Conservation (phyloP, 805 yeast species). For the Candida ficus region DNA sequence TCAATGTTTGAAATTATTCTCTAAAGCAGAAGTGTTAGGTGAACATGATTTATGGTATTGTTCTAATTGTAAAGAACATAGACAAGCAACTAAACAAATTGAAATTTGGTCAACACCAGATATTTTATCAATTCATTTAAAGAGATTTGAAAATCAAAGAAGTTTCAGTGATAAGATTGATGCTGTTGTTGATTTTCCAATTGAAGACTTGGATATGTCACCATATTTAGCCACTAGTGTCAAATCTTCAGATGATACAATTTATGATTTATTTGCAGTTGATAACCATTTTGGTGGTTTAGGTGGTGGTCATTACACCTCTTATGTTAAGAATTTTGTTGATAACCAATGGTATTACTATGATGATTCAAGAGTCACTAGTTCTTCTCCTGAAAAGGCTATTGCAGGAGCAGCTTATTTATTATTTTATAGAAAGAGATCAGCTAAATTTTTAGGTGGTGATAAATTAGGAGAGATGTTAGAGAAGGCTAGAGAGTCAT, state of each 20-base stretch:
- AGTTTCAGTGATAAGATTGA: slow-evolving; percentile 88
- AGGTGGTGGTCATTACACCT: slow-evolving; percentile 97
- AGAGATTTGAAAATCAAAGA: slow-evolving; percentile 80
- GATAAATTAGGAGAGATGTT: slow-evolving; percentile 36
- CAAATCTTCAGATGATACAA: slow-evolving; percentile 25
- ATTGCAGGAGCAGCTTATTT: slow-evolving; percentile 81
- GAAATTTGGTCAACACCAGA: slow-evolving; percentile 95
- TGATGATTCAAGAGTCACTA: slow-evolving; percentile 76
- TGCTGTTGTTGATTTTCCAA: slow-evolving; percentile 81
- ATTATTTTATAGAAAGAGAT: slow-evolving; percentile 66
- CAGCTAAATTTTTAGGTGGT: slow-evolving; percentile 42
- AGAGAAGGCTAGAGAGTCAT: slow-evolving; percentile 33
- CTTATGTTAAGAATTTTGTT: slow-evolving; percentile 73
- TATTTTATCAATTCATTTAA: slow-evolving; percentile 81
- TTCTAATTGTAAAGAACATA: slow-evolving; percentile 81
- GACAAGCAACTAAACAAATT: slow-evolving; percentile 85
- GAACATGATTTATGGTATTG: slow-evolving; percentile 93
- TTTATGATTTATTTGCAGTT: slow-evolving; percentile 86
- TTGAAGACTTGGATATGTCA: slow-evolving; percentile 70
- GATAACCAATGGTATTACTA: slow-evolving; percentile 84
- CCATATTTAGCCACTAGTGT: slow-evolving; percentile 41
- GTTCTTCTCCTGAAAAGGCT: slow-evolving; percentile 53
- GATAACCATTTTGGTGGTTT: slow-evolving; percentile 95
- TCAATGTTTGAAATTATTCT: slow-evolving; percentile 71
- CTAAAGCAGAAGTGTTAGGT: slow-evolving; percentile 79